A percentile compares a stretch with the other conserved stretches of the same genome.
These are phyloP conservation scores for Candida sanyaensis DNA, from an alignment of 1,139 yeast species.

Conservation along the genomic window DNA sequence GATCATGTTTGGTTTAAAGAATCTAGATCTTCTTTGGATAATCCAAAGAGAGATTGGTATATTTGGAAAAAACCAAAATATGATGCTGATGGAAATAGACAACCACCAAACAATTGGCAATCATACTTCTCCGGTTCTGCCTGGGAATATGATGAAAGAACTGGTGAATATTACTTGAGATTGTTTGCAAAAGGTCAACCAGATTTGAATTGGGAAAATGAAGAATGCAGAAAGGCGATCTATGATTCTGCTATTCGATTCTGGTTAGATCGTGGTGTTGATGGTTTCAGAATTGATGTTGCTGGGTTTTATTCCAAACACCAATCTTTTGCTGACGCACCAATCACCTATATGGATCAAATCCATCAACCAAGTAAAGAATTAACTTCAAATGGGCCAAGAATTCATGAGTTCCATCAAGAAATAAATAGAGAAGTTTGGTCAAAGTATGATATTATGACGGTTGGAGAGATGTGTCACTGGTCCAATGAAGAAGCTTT, in stretches of 20 bases:
- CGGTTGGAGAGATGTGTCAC: constrained; percentile 58
- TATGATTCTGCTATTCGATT: constrained; percentile 49
- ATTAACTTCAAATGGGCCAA: constrained; percentile 46
- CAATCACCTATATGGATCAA: constrained; percentile 41
- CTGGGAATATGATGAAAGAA: constrained; percentile 55
- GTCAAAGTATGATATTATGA: constrained; percentile 52
- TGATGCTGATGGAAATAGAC: constrained; percentile 48
- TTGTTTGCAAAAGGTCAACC: constrained; percentile 57
- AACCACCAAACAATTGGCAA: constrained; percentile 59
- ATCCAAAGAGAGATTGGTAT: constrained; percentile 64
- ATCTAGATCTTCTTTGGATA: constrained; percentile 48
- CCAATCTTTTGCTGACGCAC: constrained; percentile 50
- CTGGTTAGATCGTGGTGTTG: constrained; percentile 59
- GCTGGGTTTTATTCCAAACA: constrained; percentile 56
- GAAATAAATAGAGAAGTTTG: constrained; percentile 50
- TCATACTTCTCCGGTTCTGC: constrained; percentile 56
- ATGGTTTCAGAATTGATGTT: constrained; percentile 60
- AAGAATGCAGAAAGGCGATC: constrained; percentile 51
- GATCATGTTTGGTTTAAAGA: constrained; percentile 62
- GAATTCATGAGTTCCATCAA: constrained; percentile 58
- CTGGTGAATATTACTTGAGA: constrained; percentile 55
- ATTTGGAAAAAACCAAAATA: constrained; percentile 54
- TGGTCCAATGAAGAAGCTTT: constrained; percentile 45
- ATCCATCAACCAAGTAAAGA: constrained; percentile 40
- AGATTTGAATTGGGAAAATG: constrained; percentile 62